Evolutionary conservation across 2,329 filamentous ascomycete species (phyloP), one percentile per base, ranked within the genome.

Genomic region (Alternaria gansuensis): DNA sequence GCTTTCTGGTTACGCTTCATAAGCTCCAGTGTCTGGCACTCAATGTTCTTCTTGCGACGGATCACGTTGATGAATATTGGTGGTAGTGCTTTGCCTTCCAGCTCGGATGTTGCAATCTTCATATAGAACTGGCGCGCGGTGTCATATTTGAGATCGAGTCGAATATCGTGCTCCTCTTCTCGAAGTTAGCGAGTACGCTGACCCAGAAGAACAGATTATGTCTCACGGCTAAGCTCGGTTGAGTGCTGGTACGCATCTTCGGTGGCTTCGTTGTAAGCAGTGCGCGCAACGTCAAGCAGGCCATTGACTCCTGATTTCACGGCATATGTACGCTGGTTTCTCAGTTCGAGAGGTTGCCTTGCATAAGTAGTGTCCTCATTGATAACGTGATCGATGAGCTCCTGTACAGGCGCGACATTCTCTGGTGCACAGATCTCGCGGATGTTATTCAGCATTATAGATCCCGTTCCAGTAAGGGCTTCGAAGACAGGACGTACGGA

Each of bases 321-420:
- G 23, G 94, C 94, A 79, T 96, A 97, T 0, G 90, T 91, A 63
- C 94, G 84, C 73, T 98, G 94, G 61, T 97, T 96, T 13, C 93
- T 86, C 56, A 97, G 82, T 62, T 97, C 94, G 4, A 98, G 82
- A 0, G 95, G 90, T 23, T 89, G 87, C 45, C 85, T 91, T 58
- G 91, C 90, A 66, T 90, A 96, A 0, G 84, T 85, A 0, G 93
- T 91, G 72, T 97, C 91, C 8, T 90, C 85, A 63, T 98, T 95
- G 66, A 99, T 88, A 0, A 86, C 86, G 13, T 82, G 79, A 43
- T 85, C 80, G 51, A 99, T 93, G 2, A 90, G 78, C 2, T 84
- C 79, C 43, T 88, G 81, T 3, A 94, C 84, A 0, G 83, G 81
- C 17, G 81, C 79, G 5, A 90, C 84, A 14, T 87, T 85, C 14